Conservation (phyloP, 306 rosid species). For the Abrus precatorius region DNA sequence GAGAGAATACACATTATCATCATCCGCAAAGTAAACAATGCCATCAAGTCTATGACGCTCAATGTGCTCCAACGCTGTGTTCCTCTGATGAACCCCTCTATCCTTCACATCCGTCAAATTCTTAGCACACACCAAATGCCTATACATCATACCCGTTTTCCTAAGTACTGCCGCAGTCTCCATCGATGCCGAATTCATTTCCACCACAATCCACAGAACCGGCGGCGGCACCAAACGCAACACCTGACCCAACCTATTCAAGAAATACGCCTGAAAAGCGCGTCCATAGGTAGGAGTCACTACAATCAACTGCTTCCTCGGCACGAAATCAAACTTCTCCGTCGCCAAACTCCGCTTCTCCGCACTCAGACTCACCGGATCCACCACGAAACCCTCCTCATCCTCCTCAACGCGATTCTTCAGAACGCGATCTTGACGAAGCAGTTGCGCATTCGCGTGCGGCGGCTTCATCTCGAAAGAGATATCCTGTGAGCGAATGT, state of each 20-base stretch:
- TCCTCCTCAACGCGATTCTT: neutral
- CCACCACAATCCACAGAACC: constrained; percentile 93
- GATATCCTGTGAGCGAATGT: constrained; percentile 56
- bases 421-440: constrained; percentile 46
- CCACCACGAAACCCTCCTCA: constrained; percentile 36
- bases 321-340: constrained; percentile 53
- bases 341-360: constrained; percentile 34
- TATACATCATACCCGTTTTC: constrained; percentile 90
- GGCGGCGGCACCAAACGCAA: constrained; percentile 85
- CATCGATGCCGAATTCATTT: constrained; percentile 76
- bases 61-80: constrained; percentile 92
- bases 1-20: constrained; percentile 86
- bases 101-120: constrained; percentile 77
- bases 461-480: constrained; percentile 73
- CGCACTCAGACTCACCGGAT: constrained; percentile 49
- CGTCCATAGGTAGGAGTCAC: constrained; percentile 89
- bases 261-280: constrained; percentile 75
- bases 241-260: constrained; percentile 83
- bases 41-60: constrained; percentile 88
- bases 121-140: constrained; percentile 84
- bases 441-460: constrained; percentile 53
- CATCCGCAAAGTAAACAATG: constrained; percentile 94
- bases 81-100: constrained; percentile 96
- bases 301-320: constrained; percentile 84
- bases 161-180: constrained; percentile 94